Conservation (phyloP, 805 yeast species). For the Candida dajiaensis region DNA sequence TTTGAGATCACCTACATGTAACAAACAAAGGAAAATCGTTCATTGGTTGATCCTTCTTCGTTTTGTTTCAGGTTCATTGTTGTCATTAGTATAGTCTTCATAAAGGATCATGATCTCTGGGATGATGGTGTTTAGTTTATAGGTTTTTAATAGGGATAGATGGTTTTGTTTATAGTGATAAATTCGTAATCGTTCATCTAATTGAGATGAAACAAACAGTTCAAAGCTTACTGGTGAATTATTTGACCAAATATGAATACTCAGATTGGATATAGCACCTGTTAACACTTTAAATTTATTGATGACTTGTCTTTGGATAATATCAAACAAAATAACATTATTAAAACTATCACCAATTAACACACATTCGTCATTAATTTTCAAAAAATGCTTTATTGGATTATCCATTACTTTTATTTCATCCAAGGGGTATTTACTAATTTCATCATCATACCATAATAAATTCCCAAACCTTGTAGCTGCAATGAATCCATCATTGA, state of each 20-base stretch:
- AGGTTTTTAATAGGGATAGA: background rate
- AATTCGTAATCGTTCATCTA: background rate
- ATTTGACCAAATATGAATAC: background rate
- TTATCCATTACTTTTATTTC: constrained; percentile 17
- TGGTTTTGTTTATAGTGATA: background rate
- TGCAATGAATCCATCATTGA: constrained; percentile 13
- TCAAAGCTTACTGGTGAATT: background rate
- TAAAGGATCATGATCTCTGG: background rate
- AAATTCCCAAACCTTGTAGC: constrained; percentile 22
- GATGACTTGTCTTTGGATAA: constrained; percentile 3
- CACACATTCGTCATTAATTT: constrained; percentile 2
- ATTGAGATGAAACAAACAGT: background rate
- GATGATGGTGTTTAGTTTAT: background rate
- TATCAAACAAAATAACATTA: constrained; percentile 13
- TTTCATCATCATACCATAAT: constrained; percentile 12
- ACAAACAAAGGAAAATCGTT: too few species aligned
- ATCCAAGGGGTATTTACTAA: constrained; percentile 19
- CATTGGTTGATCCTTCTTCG: background rate
- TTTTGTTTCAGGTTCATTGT: background rate
- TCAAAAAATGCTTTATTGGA: constrained; percentile 15
- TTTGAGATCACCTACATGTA: too few species aligned
- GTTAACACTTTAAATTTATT: constrained; percentile 14
- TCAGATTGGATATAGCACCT: constrained; percentile 18
- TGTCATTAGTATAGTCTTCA: background rate
- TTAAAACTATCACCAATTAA: constrained; percentile 20